Evolutionary conservation across 2,329 filamentous ascomycete species (phyloP), one percentile per base, ranked within the genome.

Genomic region (Penicillium expansum): DNA sequence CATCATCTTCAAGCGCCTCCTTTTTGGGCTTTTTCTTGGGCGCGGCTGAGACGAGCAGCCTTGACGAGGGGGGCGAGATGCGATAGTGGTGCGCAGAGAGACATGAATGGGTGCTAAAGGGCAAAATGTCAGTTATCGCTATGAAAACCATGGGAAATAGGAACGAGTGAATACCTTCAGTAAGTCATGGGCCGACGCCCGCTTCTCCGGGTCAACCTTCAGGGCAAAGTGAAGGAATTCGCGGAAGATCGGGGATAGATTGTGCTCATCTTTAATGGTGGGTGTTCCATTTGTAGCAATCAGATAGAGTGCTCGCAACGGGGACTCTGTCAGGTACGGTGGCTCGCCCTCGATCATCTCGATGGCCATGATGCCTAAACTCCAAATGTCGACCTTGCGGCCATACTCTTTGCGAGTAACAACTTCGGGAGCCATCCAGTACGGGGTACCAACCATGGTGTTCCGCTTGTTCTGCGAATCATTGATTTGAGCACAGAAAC

Each of bases 331-430:
- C 57, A 99, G 82, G 72, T 97, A 99, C 24, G 94, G 94, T 13
- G 94, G 94, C 74, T 97, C 94, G 72, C 93, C 94, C 77, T 97
- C 94, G 63, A 99, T 96, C 94, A 99, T 99, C 76, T 99, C 94
- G 69, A 99, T 97, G 8, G 94, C 92, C 94, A 99, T 97, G 77
- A 99, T 99, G 57, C 94, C 94, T 43, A 99, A 80, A 57, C 91
- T 96, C 94, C 94, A 99, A 66, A 99, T 97, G 71, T 99, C 94
- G 53, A 99, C 93, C 76, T 97, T 99, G 61, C 93, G 89, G 64
- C 94, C 94, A 76, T 99, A 99, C 77, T 97, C 94, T 75, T 97
- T 97, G 41, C 92, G 83, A 7, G 92, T 97, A 29, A 99, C 94
- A 22, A 99, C 93, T 76, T 99, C 94, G 4, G 94, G 94, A 1